Conservation (phyloP, 225 moss, liverwort and hornwort species). For the Polytrichum formosum region DNA sequence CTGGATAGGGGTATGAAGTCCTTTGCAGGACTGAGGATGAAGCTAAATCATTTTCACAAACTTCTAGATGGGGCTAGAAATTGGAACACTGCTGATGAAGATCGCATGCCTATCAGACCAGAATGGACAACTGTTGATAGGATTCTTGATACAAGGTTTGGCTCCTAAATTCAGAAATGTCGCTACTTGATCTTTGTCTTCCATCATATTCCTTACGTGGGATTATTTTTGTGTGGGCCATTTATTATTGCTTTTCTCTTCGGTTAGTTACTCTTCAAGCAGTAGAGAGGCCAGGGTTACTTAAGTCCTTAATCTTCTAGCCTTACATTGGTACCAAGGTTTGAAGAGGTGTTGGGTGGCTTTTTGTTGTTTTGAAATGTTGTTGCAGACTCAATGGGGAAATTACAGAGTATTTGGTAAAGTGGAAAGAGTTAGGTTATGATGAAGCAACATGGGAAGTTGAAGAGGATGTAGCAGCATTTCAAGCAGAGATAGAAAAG, state of each 20-base stretch:
- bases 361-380: not conserved
- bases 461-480: slow-evolving; percentile 82
- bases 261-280: too few species aligned
- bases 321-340: too few species aligned
- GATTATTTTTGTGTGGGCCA: too few species aligned
- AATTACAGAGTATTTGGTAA: slow-evolving; percentile 90
- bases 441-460: slow-evolving; percentile 97
- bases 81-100: slow-evolving; percentile 89
- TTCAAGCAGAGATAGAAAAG: slow-evolving; percentile 80
- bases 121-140: slow-evolving; percentile 99
- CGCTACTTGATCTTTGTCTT: too few species aligned
- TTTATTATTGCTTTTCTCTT: too few species aligned
- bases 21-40: slow-evolving; percentile 89
- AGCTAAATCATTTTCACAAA: slow-evolving; percentile 84
- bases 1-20: slow-evolving; percentile 96
- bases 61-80: slow-evolving; percentile 78
- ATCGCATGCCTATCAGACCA: slow-evolving; percentile 86
- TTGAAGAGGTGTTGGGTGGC: too few species aligned
- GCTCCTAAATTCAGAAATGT: not conserved
- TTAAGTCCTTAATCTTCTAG: too few species aligned
- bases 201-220: too few species aligned
- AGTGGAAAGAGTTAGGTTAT: slow-evolving; percentile 98
- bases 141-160: slow-evolving; percentile 80
- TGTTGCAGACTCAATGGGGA: slow-evolving; percentile 76
- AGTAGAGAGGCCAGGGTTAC: too few species aligned